Evolutionary conservation across 371 early-diverging fungal genomes (phyloP).

Genomic region (Entomophthora muscae): DNA sequence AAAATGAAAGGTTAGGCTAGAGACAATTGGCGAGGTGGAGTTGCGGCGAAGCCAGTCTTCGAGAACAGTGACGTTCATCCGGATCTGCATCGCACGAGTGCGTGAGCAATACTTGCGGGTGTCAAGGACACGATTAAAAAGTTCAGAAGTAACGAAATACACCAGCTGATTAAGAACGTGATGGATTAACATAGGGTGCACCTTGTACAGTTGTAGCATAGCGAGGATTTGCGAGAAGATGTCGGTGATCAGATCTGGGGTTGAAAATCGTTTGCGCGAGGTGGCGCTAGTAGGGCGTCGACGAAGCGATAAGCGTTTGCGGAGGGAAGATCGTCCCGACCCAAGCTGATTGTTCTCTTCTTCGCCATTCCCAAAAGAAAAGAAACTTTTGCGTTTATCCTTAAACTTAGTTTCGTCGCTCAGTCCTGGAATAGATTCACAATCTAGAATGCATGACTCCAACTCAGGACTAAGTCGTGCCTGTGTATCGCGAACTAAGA

Average conservation of each 20-base stretch:
- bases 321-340: not conserved
- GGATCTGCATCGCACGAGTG: slow-evolving; percentile 62
- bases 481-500: slow-evolving; percentile 34
- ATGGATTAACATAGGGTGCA: slow-evolving; percentile 49
- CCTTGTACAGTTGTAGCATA: slow-evolving; percentile 33
- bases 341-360: slow-evolving; percentile 8
- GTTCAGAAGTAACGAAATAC: slow-evolving; percentile 47
- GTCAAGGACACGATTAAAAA: slow-evolving; percentile 66
- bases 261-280: slow-evolving; percentile 10
- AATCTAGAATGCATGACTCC: slow-evolving; percentile 46
- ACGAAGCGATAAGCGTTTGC: slow-evolving; percentile 3
- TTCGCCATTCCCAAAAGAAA: slow-evolving; percentile 24
- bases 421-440: slow-evolving; percentile 44
- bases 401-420: slow-evolving; percentile 18
- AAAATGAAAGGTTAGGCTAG: slow-evolving; percentile 23
- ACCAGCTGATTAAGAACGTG: slow-evolving; percentile 53
- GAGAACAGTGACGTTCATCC: slow-evolving; percentile 57
- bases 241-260: slow-evolving; percentile 41
- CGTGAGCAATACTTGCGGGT: slow-evolving; percentile 55
- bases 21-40: slow-evolving; percentile 22
- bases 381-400: slow-evolving; percentile 25
- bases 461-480: slow-evolving; percentile 34
- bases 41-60: slow-evolving; percentile 64
- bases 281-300: not conserved
- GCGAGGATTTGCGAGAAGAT: slow-evolving; percentile 36